Evolutionary conservation across 768 basidiomycete species (phyloP), one percentile per base, ranked within the genome.

Genomic region (Serendipita sp.): DNA sequence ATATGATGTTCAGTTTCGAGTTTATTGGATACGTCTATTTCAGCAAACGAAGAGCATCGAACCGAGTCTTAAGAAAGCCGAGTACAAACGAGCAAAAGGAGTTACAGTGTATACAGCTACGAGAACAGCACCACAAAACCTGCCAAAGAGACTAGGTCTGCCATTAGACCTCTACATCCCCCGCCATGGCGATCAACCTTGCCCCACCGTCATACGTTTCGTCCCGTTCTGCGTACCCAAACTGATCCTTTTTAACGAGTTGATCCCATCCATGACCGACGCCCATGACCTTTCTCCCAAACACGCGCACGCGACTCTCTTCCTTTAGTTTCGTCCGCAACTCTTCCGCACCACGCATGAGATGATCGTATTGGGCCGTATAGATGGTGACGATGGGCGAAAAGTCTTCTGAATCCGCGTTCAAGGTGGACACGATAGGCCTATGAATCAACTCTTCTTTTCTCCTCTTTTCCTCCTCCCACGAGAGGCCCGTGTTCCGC

Each of bases 191-290:
- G 33, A 60, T 60, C 55, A 60, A 29, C 27, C 36, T 60, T 8
- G 55, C 55, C 16, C 55, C 55, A n/a, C 16, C 16, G 5, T 60
- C 55, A 60, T 60, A 60, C 5, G 36, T 36, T n/a, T 60, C 55
- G 27, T 31, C 36, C 27, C 55, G 27, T 3, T 60, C 55, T 34
- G 27, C n/a, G 34, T 60, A 60, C 10, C 55, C 55, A 23, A 31
- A 4, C 31, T 60, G 11, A 3, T 0, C 55, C 27, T 36, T 60
- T 60, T 60, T 16, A 34, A 37, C 55, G 27, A 60, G 16, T 37
- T 60, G 29, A 31, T 60, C 55, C 55, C 55, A 60, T 34, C 55
- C 55, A 60, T 60, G 55, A 23, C 55, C 55, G 23, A 60, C 55
- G 11, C 33, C 33, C 55, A 29, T 36, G 13, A 60, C 27, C 33